Evolutionary conservation across 2,329 filamentous ascomycete species (phyloP), one percentile per base, ranked within the genome.

Genomic region (Polytolypa hystricis): DNA sequence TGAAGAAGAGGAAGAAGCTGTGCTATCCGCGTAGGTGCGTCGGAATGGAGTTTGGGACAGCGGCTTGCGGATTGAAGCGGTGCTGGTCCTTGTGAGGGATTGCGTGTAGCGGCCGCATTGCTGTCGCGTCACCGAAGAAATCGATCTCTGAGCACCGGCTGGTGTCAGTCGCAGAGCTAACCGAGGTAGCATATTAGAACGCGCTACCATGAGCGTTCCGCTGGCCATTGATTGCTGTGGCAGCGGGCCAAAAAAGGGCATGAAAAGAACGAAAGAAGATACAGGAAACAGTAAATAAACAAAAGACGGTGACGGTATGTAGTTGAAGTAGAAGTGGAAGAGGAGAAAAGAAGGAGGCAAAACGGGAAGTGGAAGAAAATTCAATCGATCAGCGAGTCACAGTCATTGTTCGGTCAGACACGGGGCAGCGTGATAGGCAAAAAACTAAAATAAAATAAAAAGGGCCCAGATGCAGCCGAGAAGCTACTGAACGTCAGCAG

Each of bases 21-120:
- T 46, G 14, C 53, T 40, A 50, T 76, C 70, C 38, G 74, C 72
- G 46, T 71, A 71, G 16, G 57, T 51, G 37, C 69, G 62, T 40
- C 64, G 64, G 48, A 64, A 63, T 23, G 54, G 44, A 40, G 60
- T 61, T 18, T 55, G 53, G 28, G 53, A 41, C 15, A 49, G 42
- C 28, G 48, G 52, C 29, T 43, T 47, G 36, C 41, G 43, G 38
- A 47, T 33, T 19, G 34, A 34, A 38, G 35, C 47, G 16, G 47
- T 39, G 23, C 52, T 48, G 40, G n/a, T n/a, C n/a, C n/a, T n/a
- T n/a, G n/a, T n/a, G n/a, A 56, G 33, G 20, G 52, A 45, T 40
- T 49, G 46, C n/a, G 49, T 39, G 35, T 44, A 43, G n/a, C 49
- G 54, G 33, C 54, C 42, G 21, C 39, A 37, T 34, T 53, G 37